These are phyloP conservation scores for Gelatoporia subvermispora DNA, from an alignment of 768 basidiomycete genomes.

Conservation along the genomic window DNA sequence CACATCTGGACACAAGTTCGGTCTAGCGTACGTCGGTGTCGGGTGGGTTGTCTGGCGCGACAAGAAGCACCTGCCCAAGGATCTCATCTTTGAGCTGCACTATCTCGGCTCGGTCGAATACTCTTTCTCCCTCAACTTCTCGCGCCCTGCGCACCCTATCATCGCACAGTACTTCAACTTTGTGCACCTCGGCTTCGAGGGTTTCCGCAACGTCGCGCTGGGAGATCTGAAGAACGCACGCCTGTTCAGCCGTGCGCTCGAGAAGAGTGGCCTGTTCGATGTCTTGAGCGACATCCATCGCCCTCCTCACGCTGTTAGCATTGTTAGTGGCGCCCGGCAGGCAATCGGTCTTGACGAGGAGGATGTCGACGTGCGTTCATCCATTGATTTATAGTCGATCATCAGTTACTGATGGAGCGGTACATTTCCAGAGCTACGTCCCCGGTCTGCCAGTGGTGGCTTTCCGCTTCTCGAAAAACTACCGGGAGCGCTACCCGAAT, in stretches of 20 bases:
- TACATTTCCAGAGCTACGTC: constrained; percentile 33
- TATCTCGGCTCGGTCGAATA: constrained; percentile 62
- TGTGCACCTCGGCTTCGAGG: constrained; percentile 54
- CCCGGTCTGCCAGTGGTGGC: constrained; percentile 51
- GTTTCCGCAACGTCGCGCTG: constrained; percentile 43
- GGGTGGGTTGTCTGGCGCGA: constrained; percentile 65
- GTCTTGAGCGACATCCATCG: constrained; percentile 56
- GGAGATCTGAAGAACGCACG: constrained; percentile 56
- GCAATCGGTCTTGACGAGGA: constrained; percentile 40
- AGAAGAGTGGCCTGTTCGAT: constrained; percentile 46
- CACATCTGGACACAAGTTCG: constrained; percentile 57
- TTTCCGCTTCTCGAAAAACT: constrained; percentile 51
- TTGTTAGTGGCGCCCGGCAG: constrained; percentile 26
- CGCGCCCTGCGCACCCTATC: constrained; percentile 56
- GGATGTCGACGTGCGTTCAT: constrained; percentile 47
- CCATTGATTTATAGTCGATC: background rate
- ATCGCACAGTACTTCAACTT: constrained; percentile 63
- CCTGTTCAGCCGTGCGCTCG: constrained; percentile 60
- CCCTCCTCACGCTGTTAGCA: constrained; percentile 19
- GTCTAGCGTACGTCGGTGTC: constrained; percentile 51
- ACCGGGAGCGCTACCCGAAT: constrained; percentile 47
- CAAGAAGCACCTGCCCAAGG: constrained; percentile 54
- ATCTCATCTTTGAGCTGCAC: constrained; percentile 62
- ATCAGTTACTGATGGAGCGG: constrained; percentile 2
- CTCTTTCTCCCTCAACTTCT: constrained; percentile 64